phyloP scores from a whole-genome alignment of 2,329 filamentous ascomycete genomes.

The Colletotrichum lini region DNA sequence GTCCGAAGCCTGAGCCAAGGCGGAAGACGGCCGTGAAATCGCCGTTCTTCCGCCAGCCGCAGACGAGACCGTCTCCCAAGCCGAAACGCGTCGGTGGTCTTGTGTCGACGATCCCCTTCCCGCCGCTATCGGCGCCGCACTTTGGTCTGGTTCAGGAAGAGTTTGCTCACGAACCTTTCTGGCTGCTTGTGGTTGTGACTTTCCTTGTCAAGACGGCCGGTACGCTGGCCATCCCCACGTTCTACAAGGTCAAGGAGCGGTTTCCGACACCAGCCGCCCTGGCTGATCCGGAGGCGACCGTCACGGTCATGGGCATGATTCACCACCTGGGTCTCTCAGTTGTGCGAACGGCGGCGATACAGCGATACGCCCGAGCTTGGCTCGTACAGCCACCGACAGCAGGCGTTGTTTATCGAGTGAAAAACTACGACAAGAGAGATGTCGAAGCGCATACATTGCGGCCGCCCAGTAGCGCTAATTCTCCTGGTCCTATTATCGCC shows the following conservation, averaged over 20 bases:
- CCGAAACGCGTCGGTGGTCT: slow-evolving; percentile 57
- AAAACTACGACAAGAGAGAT: slow-evolving; percentile 60
- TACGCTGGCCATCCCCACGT: slow-evolving; percentile 80
- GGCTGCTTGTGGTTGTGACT: slow-evolving; percentile 84
- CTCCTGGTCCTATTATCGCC: slow-evolving; percentile 14
- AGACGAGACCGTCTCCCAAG: slow-evolving; percentile 45
- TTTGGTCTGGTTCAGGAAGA: slow-evolving; percentile 92
- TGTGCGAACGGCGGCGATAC: slow-evolving; percentile 76
- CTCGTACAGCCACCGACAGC: slow-evolving; percentile 72
- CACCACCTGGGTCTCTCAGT: slow-evolving; percentile 79
- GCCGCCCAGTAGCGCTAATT: not conserved
- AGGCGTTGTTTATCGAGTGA: slow-evolving; percentile 68
- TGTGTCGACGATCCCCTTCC: slow-evolving; percentile 74
- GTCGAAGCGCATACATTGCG: slow-evolving; percentile 40
- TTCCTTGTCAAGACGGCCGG: slow-evolving; percentile 89
- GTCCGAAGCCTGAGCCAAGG: slow-evolving; percentile 6
- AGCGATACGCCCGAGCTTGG: slow-evolving; percentile 80
- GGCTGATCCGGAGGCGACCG: slow-evolving; percentile 63
- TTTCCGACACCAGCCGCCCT: slow-evolving; percentile 79
- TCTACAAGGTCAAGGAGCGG: slow-evolving; percentile 75
- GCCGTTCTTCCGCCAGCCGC: slow-evolving; percentile 51
- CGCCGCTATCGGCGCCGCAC: slow-evolving; percentile 70
- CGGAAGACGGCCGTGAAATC: slow-evolving; percentile 45
- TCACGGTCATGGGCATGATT: slow-evolving; percentile 74
- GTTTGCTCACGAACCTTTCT: slow-evolving; percentile 81